These are phyloP conservation scores for Tricholoma flavovirens DNA, from an alignment of 768 basidiomycete species.

Conservation along the genomic window DNA sequence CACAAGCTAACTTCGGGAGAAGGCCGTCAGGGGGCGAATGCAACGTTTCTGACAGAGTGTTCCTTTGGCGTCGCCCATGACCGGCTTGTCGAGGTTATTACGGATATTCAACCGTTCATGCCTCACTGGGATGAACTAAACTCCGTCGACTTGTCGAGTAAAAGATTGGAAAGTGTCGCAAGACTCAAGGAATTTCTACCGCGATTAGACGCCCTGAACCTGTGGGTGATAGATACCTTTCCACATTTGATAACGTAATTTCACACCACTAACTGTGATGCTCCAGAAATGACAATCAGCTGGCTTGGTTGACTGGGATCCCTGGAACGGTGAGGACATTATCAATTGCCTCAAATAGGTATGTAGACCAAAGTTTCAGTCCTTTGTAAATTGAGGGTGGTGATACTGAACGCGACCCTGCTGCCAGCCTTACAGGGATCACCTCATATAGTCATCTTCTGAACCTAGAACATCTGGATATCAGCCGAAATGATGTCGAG, in stretches of 20 bases:
- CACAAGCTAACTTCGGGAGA: conserved; percentile 29
- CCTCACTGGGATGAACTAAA: conserved; percentile 86
- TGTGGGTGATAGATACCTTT: conserved; percentile 50
- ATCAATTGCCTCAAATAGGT: conserved; percentile 75
- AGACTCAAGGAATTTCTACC: conserved; percentile 87
- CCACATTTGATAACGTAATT: neutral
- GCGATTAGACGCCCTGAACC: conserved; percentile 59
- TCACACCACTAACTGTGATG: neutral
- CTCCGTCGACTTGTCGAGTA: conserved; percentile 67
- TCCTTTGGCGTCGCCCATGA: conserved; percentile 96
- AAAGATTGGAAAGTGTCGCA: conserved; percentile 75
- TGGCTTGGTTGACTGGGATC: conserved; percentile 78
- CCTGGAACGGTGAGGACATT: conserved; percentile 68
- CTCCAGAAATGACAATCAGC: conserved; percentile 61
- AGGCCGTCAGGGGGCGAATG: conserved; percentile 29
- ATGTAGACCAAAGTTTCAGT: conserved; percentile 19
- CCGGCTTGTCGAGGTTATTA: conserved; percentile 84
- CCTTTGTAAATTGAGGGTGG: neutral
- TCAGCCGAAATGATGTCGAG: conserved; percentile 86
- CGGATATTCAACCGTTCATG: conserved; percentile 91
- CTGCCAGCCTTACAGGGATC: conserved; percentile 67
- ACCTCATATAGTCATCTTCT: conserved; percentile 85
- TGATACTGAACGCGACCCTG: conserved; percentile 7
- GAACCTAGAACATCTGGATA: conserved; percentile 85
- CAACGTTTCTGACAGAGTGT: conserved; percentile 84